A percentile compares a stretch with the other conserved stretches of the same genome.
Conservation (phyloP, 225 moss, liverwort and hornwort species). For the Asterella californica region DNA sequence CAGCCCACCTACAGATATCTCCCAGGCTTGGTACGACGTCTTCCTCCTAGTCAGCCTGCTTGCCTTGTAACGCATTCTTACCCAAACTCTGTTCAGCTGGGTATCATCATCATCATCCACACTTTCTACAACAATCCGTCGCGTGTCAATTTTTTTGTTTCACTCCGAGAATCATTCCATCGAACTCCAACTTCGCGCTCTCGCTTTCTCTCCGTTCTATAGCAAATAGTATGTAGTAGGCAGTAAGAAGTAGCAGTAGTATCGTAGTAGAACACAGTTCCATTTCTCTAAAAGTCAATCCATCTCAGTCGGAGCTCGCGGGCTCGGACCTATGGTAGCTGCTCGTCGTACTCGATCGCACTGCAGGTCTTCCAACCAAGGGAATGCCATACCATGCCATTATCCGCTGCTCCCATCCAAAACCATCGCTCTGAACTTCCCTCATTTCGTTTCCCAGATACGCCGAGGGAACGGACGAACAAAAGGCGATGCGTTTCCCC, state of each 20-base stretch:
- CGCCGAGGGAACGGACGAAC: neutral
- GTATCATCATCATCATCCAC: neutral
- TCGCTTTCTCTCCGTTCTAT: neutral
- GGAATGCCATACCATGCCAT: neutral
- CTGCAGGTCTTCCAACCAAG: neutral
- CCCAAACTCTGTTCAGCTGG: neutral
- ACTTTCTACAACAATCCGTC: neutral
- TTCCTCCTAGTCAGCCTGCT: neutral
- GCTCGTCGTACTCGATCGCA: conserved; percentile 1
- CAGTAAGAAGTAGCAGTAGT: neutral
- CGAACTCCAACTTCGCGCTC: neutral
- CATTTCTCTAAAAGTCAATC: neutral
- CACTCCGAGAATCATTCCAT: neutral
- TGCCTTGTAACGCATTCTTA: conserved; percentile 1
- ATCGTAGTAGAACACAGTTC: neutral
- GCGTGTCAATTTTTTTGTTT: neutral
- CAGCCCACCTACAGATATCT: neutral
- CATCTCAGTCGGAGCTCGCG: neutral
- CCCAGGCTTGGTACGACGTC: neutral
- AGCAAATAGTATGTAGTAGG: too few species aligned
- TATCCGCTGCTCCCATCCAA: conserved; percentile 6
- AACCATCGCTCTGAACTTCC: neutral
- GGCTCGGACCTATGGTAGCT: neutral
- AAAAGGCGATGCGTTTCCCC: neutral
- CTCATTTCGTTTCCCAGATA: neutral